Evolutionary conservation across 2,329 filamentous ascomycete species (phyloP), one percentile per base, ranked within the genome.

Genomic region (Triangularia verruculosa): DNA sequence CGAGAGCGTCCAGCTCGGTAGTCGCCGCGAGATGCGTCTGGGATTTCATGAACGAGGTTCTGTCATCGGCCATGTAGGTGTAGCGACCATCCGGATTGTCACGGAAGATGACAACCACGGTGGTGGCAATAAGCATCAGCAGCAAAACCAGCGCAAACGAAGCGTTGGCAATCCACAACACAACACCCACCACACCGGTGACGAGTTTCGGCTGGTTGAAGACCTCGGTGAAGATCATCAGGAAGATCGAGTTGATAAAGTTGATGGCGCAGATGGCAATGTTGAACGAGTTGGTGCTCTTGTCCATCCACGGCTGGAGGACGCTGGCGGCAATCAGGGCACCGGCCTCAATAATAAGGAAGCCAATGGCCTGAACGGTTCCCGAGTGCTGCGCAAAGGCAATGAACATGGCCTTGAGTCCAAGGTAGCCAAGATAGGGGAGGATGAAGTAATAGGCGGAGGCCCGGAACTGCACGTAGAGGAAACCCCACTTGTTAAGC

Each of bases 401-500:
- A 69, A 98, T 88, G 74, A 98, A 95, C 81, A 96, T 88, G 66
- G 89, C 86, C 83, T 97, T 97, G 77, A 96, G 72, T n/a, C 97
- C 74, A 39, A 90, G 87, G 77, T 97, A 96, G 60, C 79, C 77
- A 62, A 98, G 82, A 60, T 89, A 79, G 0, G 92, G 92, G 34
- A 96, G 85, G 71, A 97, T 92, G 77, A 94, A 97, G 81, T 96
- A 97, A 83, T 97, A 97, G 43, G 93, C 92, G 2, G 93, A 94
- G 43, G 94, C 94, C 72, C 94, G 91, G 83, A 96, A 97, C 76
- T 97, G 93, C 47, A 98, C 92, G 74, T 98, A 98, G 68, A 98
- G 86, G 82, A 97, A 97, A 22, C 94, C 94, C 94, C 93, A 97
- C 79, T 97, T 96, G 85, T 97, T 97, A 68, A 98, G 85, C 60